Percentiles rank a stretch among this genome's conserved stretches.
Conservation (phyloP, 176 grass and related monocot species). For the Oryza coarctata region DNA sequence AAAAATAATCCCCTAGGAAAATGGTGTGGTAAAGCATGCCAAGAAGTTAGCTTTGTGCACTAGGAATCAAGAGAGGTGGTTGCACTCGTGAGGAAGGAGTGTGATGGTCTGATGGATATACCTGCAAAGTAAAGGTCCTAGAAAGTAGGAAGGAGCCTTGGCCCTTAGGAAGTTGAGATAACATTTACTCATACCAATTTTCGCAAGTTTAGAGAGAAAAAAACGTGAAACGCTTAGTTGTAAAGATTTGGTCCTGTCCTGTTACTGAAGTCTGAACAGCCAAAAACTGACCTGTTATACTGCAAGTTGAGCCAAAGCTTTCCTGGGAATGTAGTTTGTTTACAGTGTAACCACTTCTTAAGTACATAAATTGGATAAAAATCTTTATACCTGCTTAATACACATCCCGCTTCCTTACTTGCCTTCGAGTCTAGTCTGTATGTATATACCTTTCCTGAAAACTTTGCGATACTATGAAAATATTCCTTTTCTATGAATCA, state of each 20-base stretch:
- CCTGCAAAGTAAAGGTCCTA: conserved; percentile 13
- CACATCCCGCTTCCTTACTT: too few species aligned
- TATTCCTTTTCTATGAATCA: background rate
- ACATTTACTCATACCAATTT: background rate
- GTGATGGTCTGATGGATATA: background rate
- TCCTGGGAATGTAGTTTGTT: background rate
- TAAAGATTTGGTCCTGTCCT: background rate
- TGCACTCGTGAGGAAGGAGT: conserved; percentile 7
- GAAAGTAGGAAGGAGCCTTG: conserved; percentile 5
- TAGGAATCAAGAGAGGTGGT: background rate
- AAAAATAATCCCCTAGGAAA: background rate
- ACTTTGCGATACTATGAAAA: background rate
- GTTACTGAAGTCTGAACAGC: background rate
- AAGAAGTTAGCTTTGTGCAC: background rate
- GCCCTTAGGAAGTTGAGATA: background rate
- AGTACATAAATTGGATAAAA: background rate
- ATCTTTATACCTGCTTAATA: background rate
- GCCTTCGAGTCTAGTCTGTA: background rate
- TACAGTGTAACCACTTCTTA: background rate
- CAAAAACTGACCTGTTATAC: background rate
- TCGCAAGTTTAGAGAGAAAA: background rate
- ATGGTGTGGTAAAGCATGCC: background rate
- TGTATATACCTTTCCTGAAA: background rate
- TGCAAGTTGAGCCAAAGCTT: background rate
- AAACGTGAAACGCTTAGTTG: conserved; percentile 11